Evolutionary conservation across 1,139 yeast species (phyloP).

Genomic region (Pichia sp.): DNA sequence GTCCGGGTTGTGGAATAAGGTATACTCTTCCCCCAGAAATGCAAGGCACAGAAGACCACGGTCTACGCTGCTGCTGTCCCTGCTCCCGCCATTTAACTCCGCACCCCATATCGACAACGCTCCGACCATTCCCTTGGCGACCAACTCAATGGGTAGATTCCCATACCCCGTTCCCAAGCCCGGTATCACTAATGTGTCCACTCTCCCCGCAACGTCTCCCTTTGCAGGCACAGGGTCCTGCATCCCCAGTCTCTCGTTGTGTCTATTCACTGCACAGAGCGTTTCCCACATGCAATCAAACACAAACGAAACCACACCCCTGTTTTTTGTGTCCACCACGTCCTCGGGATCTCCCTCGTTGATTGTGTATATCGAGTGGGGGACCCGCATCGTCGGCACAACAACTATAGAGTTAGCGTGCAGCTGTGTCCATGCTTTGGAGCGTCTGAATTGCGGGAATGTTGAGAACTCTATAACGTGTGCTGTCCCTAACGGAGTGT

Average conservation of each 20-base stretch:
- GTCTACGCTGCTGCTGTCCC: constrained; percentile 10
- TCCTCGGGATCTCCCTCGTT: constrained; percentile 12
- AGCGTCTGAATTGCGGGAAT: constrained; percentile 15
- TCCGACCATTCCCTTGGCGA: constrained; percentile 34
- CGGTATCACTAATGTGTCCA: constrained; percentile 39
- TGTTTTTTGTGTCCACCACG: background rate
- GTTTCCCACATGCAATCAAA: constrained; percentile 47
- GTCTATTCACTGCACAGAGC: constrained; percentile 29
- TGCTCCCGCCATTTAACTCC: constrained; percentile 11
- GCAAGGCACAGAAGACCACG: constrained; percentile 23
- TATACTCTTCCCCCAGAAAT: constrained; percentile 25
- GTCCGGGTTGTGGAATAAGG: constrained; percentile 8
- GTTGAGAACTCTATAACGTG: constrained; percentile 29
- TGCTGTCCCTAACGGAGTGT: constrained; percentile 33
- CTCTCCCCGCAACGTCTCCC: constrained; percentile 27
- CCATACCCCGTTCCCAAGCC: constrained; percentile 53
- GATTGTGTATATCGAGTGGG: constrained; percentile 25
- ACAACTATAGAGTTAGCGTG: constrained; percentile 38
- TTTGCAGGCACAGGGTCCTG: constrained; percentile 19
- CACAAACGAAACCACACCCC: constrained; percentile 29
- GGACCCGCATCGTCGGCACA: constrained; percentile 47
- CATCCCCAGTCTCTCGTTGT: constrained; percentile 20
- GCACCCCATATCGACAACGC: constrained; percentile 27
- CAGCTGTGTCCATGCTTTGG: constrained; percentile 29
- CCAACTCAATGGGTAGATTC: constrained; percentile 36